phyloP scores from a whole-genome alignment of 2,329 filamentous ascomycete species.

The Calonectria hawksworthii region DNA sequence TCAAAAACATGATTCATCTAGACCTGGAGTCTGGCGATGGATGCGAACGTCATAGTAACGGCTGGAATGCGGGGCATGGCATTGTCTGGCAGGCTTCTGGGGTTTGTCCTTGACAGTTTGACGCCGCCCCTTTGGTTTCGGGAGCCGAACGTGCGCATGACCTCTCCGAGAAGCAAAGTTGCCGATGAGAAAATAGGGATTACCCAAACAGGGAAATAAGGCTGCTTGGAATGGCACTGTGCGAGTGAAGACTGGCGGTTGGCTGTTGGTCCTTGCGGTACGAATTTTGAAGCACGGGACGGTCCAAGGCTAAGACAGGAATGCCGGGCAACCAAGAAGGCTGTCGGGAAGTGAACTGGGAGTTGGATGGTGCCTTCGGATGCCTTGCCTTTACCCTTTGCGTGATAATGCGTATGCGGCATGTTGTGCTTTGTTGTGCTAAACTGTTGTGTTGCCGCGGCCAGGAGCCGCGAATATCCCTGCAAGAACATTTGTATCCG shows the following conservation, averaged over 20 bases:
- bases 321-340: neutral
- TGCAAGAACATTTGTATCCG: constrained; percentile 11
- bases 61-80: constrained; percentile 17
- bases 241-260: neutral
- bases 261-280: neutral
- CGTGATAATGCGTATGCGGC: neutral
- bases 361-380: neutral
- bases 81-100: neutral
- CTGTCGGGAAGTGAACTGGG: neutral
- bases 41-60: neutral
- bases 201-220: neutral
- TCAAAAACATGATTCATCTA: neutral
- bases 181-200: neutral
- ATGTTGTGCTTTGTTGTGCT: constrained; percentile 13
- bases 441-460: constrained; percentile 11
- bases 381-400: neutral
- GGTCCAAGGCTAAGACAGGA: neutral
- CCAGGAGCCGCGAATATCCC: constrained; percentile 2
- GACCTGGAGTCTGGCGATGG: neutral
- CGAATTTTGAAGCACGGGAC: neutral
- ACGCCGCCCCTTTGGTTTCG: constrained; percentile 11
- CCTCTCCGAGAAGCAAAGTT: neutral
- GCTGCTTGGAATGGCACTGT: neutral
- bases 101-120: constrained; percentile 10
- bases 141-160: constrained; percentile 6